Percentiles rank a stretch among this genome's conserved stretches.
Evolutionary conservation across 2,329 filamentous ascomycete species (phyloP).

Genomic region (Sporothrix pseudoabietina): DNA sequence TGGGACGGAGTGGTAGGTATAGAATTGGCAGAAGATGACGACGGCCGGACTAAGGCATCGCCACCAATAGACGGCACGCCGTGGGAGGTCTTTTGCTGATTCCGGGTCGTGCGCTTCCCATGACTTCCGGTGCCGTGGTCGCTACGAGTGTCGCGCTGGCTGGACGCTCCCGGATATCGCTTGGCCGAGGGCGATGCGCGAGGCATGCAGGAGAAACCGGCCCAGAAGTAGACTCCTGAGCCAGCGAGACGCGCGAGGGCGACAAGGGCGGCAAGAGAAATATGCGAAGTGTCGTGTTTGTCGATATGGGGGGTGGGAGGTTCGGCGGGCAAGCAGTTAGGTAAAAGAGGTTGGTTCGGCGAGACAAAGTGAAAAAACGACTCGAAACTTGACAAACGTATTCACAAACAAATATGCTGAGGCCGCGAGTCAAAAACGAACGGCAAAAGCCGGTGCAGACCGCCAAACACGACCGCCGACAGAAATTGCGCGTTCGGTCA

Average conservation of each 20-base stretch:
- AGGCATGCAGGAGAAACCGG: slow-evolving; percentile 59
- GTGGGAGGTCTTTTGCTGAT: slow-evolving; percentile 49
- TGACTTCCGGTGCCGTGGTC: slow-evolving; percentile 85
- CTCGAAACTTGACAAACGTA: not conserved
- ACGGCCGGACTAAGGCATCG: slow-evolving; percentile 24
- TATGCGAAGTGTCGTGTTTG: not conserved
- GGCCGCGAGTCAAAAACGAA: not conserved
- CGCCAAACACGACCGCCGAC: not conserved
- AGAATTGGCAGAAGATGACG: not conserved
- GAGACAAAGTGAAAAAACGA: not conserved
- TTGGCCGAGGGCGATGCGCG: slow-evolving; percentile 60
- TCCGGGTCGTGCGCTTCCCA: slow-evolving; percentile 61
- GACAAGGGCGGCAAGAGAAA: not conserved
- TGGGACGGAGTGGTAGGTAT: not conserved
- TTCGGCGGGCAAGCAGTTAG: not conserved
- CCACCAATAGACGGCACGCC: slow-evolving; percentile 43
- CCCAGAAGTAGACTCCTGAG: slow-evolving; percentile 50
- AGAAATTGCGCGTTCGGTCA: not conserved
- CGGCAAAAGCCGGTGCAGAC: not conserved
- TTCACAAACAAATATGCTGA: not conserved
- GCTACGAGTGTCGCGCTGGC: slow-evolving; percentile 73
- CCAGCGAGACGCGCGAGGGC: slow-evolving; percentile 40
- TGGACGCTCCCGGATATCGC: slow-evolving; percentile 63
- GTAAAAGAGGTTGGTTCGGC: not conserved
- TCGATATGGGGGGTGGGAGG: not conserved